phyloP scores from a whole-genome alignment of 1,284 basidiomycete species.

The Malassezia cuniculi region DNA sequence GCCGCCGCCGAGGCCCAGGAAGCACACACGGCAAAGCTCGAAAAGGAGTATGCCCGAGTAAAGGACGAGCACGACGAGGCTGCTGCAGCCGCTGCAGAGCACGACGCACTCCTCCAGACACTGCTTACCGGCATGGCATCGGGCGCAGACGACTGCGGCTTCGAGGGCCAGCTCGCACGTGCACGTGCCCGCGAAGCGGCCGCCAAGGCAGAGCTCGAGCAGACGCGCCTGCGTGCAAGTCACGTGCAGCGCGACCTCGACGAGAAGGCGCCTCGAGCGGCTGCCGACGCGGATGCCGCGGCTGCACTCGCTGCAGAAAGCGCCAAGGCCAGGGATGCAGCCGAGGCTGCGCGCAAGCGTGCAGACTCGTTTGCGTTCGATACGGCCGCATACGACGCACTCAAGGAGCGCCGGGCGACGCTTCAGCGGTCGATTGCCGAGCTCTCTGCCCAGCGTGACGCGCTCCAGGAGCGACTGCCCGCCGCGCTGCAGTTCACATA shows the following conservation, averaged over 20 bases:
- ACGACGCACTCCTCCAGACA: constrained; percentile 89
- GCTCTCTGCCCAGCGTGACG: constrained; percentile 60
- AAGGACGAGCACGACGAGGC: constrained; percentile 56
- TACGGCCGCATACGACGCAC: constrained; percentile 58
- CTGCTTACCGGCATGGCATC: constrained; percentile 78
- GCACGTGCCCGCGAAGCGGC: constrained; percentile 65
- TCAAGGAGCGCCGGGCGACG: constrained; percentile 53
- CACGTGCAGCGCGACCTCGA: constrained; percentile 72
- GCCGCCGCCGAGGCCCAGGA: constrained; percentile 48
- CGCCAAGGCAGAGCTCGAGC: constrained; percentile 71
- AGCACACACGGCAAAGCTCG: constrained; percentile 16
- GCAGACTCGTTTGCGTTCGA: constrained; percentile 60
- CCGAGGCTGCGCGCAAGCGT: constrained; percentile 9
- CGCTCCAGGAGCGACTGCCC: constrained; percentile 55
- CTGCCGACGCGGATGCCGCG: constrained; percentile 50
- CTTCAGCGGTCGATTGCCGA: constrained; percentile 54
- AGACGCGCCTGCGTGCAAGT: constrained; percentile 62
- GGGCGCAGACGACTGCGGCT: constrained; percentile 59
- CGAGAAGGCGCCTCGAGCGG: constrained; percentile 64
- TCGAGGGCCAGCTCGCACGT: constrained; percentile 90
- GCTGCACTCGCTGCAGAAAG: constrained; percentile 52
- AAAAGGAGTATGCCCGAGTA: constrained; percentile 44
- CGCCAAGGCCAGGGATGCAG: constrained; percentile 51
- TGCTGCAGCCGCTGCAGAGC: constrained; percentile 56
- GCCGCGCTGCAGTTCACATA: constrained; percentile 74